A percentile compares a stretch with the other conserved stretches of the same genome.
Conservation (phyloP, 352 stramenopile genomes). For the Globisporangium radiosum region DNA sequence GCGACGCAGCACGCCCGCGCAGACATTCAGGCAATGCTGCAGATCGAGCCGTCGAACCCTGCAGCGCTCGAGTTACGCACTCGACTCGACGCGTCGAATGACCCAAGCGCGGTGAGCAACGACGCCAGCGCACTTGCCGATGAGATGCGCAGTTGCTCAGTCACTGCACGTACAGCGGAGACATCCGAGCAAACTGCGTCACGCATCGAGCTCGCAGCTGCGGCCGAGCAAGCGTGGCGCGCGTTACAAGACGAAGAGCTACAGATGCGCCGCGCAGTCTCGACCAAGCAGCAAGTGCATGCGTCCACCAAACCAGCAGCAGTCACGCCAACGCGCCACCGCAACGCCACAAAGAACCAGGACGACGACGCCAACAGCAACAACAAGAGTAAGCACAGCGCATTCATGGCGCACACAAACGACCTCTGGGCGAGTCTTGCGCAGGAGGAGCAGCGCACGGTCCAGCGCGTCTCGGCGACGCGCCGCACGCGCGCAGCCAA, state of each 20-base stretch:
- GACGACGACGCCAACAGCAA: slow-evolving; percentile 1
- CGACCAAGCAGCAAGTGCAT: slow-evolving; percentile 5
- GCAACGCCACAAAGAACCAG: neutral
- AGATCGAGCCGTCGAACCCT: slow-evolving; percentile 39
- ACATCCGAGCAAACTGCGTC: neutral
- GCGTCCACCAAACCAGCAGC: neutral
- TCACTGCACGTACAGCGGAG: neutral
- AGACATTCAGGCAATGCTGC: slow-evolving; percentile 22
- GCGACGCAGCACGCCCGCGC: slow-evolving; percentile 22
- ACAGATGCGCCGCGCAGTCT: slow-evolving; percentile 19
- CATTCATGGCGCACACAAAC: slow-evolving; percentile 12
- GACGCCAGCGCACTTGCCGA: neutral
- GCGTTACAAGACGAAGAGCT: slow-evolving; percentile 50
- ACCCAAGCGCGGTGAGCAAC: neutral
- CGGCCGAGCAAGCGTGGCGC: slow-evolving; percentile 34
- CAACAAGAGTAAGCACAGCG: neutral
- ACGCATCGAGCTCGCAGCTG: slow-evolving; percentile 7
- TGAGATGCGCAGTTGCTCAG: slow-evolving; percentile 3
- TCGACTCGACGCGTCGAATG: slow-evolving; percentile 1
- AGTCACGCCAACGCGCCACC: slow-evolving; percentile 3
- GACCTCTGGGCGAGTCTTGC: slow-evolving; percentile 13
- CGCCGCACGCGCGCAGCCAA: neutral
- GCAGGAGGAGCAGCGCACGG: slow-evolving; percentile 16
- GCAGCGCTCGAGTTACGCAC: slow-evolving; percentile 6
- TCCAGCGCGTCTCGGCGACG: slow-evolving; percentile 11